Conservation (phyloP, 2,329 filamentous ascomycete species). For the Periconia sp. region DNA sequence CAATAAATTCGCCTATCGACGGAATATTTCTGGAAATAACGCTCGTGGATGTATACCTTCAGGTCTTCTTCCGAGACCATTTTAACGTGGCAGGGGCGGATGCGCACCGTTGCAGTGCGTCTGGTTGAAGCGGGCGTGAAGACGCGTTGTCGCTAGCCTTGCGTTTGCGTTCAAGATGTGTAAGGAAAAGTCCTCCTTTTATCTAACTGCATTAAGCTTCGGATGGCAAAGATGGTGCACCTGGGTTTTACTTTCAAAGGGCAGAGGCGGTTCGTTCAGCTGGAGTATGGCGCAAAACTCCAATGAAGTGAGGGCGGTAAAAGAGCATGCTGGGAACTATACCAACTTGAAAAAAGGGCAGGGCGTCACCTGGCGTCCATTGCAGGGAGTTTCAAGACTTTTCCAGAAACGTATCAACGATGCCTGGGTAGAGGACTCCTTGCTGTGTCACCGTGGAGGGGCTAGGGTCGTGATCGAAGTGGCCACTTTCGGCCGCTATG, state of each 20-base stretch:
- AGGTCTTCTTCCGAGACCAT: constrained; percentile 10
- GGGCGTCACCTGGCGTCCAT: constrained; percentile 20
- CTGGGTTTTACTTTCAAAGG: too few species aligned
- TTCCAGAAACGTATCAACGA: constrained; percentile 12
- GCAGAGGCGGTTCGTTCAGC: not conserved
- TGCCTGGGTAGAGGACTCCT: constrained; percentile 12
- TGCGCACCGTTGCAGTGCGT: not conserved
- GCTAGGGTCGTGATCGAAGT: constrained; percentile 16
- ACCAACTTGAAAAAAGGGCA: constrained; percentile 12
- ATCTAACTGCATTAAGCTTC: too few species aligned
- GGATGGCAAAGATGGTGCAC: too few species aligned
- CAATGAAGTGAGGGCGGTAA: constrained; percentile 16
- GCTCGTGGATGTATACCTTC: constrained; percentile 37
- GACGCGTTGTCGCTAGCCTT: constrained; percentile 9
- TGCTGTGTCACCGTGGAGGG: constrained; percentile 6
- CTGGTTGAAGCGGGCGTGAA: not conserved
- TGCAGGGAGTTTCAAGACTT: constrained; percentile 11
- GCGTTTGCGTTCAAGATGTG: not conserved
- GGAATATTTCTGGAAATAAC: constrained; percentile 42
- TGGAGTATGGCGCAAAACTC: not conserved
- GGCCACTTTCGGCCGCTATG: constrained; percentile 15
- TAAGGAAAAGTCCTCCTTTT: too few species aligned
- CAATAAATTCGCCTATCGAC: constrained; percentile 42
- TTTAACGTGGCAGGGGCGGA: not conserved
- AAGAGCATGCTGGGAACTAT: constrained; percentile 15